Conservation (phyloP, 495 filamentous ascomycete genomes). For the Aspergillus olivimuriae region DNA sequence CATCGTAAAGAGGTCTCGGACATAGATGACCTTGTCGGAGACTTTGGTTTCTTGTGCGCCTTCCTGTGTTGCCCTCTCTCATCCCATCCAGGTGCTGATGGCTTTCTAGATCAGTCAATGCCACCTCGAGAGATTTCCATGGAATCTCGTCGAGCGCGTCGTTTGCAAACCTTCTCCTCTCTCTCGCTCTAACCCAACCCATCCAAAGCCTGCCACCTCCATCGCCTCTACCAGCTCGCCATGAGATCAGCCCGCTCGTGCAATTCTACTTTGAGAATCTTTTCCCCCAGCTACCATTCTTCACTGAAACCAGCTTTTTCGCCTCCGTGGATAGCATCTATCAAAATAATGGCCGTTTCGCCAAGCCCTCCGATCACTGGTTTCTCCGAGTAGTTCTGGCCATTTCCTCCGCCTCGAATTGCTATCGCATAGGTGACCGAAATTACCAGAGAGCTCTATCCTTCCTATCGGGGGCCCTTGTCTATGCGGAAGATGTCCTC, state of each 20-base stretch:
- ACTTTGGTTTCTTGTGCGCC: constrained; percentile 67
- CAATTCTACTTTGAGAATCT: constrained; percentile 80
- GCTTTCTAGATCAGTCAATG: constrained; percentile 69
- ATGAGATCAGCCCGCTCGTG: constrained; percentile 57
- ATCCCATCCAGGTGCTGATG: constrained; percentile 7
- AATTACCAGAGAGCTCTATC: constrained; percentile 57
- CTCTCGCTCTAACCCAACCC: constrained; percentile 60
- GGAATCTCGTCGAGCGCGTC: constrained; percentile 78
- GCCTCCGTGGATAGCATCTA: constrained; percentile 76
- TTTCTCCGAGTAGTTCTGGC: constrained; percentile 84
- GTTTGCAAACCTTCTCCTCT: constrained; percentile 76
- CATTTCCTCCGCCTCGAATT: constrained; percentile 66
- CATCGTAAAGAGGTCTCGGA: constrained; percentile 60
- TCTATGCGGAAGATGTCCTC: constrained; percentile 71
- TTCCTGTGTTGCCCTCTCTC: background rate
- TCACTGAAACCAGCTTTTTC: constrained; percentile 68
- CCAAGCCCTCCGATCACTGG: constrained; percentile 73
- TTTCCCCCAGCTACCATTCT: constrained; percentile 71
- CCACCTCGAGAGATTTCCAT: constrained; percentile 85
- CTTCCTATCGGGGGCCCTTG: constrained; percentile 63
- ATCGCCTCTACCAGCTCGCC: constrained; percentile 53
- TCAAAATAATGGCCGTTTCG: constrained; percentile 49
- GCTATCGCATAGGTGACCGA: constrained; percentile 57
- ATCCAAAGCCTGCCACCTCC: constrained; percentile 51
- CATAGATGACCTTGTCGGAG: constrained; percentile 73